Evolutionary conservation across 176 grass and related monocot genomes (phyloP).

Genomic region (Eleusine indica): DNA sequence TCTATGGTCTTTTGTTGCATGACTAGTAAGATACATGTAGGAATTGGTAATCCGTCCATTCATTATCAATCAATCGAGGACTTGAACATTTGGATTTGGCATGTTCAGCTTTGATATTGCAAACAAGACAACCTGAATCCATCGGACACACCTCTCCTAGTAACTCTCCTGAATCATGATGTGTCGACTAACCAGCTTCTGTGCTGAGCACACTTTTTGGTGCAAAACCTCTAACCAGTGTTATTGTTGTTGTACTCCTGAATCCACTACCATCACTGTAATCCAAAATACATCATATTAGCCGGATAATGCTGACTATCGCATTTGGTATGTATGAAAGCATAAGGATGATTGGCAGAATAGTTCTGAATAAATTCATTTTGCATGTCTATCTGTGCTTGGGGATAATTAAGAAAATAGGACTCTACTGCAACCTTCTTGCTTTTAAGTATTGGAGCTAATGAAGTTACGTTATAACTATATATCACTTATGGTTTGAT

Average conservation of each 20-base stretch:
- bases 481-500: neutral
- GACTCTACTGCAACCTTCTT: no score
- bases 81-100: slow-evolving; percentile 2
- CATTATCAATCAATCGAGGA: neutral
- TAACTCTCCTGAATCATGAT: neutral
- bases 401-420: no score
- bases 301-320: neutral
- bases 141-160: neutral
- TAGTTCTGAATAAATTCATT: neutral
- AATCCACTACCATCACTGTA: neutral
- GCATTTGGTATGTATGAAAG: neutral
- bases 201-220: neutral
- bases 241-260: neutral
- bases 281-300: slow-evolving; percentile 2
- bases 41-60: neutral
- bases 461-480: neutral
- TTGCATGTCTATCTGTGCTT: neutral
- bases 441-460: neutral
- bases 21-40: neutral
- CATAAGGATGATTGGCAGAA: neutral
- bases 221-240: neutral
- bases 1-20: neutral
- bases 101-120: neutral
- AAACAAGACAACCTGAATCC: neutral
- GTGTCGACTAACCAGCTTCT: neutral